phyloP scores from a whole-genome alignment of 495 filamentous ascomycete genomes.

The Penicillium argentinense region DNA sequence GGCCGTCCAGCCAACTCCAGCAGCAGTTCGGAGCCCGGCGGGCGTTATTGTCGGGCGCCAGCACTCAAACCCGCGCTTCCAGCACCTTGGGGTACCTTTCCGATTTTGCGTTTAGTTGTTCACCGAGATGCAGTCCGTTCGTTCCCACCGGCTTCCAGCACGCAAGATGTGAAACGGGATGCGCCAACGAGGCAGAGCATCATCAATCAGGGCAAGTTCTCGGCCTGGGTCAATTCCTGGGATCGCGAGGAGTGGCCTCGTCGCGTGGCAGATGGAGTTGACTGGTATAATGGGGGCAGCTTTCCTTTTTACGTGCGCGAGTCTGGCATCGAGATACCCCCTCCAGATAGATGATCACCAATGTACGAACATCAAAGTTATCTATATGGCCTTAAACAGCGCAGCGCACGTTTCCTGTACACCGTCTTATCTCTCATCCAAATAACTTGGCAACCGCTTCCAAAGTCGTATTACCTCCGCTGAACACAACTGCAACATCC shows the following conservation, averaged over 20 bases:
- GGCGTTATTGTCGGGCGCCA: constrained; percentile 35
- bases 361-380: too few relatives aligned
- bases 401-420: background rate
- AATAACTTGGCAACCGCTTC: constrained; percentile 61
- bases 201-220: constrained; percentile 41
- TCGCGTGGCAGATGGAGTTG: constrained; percentile 31
- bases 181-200: constrained; percentile 43
- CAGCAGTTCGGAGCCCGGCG: constrained; percentile 42
- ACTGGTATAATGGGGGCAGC: constrained; percentile 27
- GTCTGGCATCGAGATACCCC: constrained; percentile 19
- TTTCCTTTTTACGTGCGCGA: constrained; percentile 31
- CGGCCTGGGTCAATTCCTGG: constrained; percentile 47
- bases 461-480: constrained; percentile 86
- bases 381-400: too few relatives aligned
- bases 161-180: constrained; percentile 56
- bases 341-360: constrained; percentile 5
- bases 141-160: constrained; percentile 55
- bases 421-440: constrained; percentile 13
- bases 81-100: constrained; percentile 47
- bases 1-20: constrained; percentile 19
- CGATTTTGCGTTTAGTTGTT: constrained; percentile 47
- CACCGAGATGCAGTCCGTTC: constrained; percentile 43
- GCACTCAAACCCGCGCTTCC: constrained; percentile 43
- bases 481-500: constrained; percentile 86
- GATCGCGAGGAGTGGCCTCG: constrained; percentile 45